Percentiles rank a stretch among this genome's conserved stretches.
phyloP scores from a whole-genome alignment of 2,329 filamentous ascomycete species.

The Colletotrichum tanaceti region DNA sequence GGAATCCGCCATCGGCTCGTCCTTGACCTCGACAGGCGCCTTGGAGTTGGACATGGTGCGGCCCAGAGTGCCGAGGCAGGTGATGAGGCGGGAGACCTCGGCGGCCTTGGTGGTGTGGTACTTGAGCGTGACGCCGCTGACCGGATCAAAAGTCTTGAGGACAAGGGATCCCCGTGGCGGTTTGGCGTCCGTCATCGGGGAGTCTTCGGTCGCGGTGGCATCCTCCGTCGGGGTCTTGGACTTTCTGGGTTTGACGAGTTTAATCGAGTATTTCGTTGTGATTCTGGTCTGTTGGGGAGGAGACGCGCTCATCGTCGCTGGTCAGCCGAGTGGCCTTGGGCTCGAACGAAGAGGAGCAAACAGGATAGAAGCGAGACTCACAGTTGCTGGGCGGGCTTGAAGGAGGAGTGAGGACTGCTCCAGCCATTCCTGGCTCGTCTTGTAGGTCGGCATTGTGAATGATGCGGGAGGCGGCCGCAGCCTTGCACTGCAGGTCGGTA shows the following conservation, averaged over 20 bases:
- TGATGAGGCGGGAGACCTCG: constrained; percentile 86
- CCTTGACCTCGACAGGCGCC: constrained; percentile 59
- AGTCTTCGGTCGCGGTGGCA: constrained; percentile 47
- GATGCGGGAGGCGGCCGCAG: not conserved
- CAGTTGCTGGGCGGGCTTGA: constrained; percentile 85
- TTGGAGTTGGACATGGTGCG: constrained; percentile 62
- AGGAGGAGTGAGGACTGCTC: constrained; percentile 87
- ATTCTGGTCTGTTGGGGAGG: constrained; percentile 76
- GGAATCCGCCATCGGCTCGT: constrained; percentile 58
- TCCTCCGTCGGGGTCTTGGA: constrained; percentile 43
- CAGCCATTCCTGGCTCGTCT: constrained; percentile 90
- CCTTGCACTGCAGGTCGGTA: constrained; percentile 2
- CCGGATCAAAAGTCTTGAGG: constrained; percentile 90
- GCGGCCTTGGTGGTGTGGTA: constrained; percentile 92
- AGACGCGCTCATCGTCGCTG: constrained; percentile 22
- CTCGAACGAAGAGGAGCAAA: not conserved
- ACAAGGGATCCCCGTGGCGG: constrained; percentile 77
- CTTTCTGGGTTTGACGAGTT: constrained; percentile 53
- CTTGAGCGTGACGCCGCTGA: constrained; percentile 84
- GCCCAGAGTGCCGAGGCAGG: constrained; percentile 80
- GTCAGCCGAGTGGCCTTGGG: constrained; percentile 3
- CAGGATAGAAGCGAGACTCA: constrained; percentile 58
- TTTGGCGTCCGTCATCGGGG: constrained; percentile 50
- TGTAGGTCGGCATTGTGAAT: constrained; percentile 78
- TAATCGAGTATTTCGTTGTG: constrained; percentile 90